Percentiles rank a stretch among this genome's conserved stretches.
Evolutionary conservation across 345 rosid species (phyloP).

Genomic region (Lenwebbia sp.): DNA sequence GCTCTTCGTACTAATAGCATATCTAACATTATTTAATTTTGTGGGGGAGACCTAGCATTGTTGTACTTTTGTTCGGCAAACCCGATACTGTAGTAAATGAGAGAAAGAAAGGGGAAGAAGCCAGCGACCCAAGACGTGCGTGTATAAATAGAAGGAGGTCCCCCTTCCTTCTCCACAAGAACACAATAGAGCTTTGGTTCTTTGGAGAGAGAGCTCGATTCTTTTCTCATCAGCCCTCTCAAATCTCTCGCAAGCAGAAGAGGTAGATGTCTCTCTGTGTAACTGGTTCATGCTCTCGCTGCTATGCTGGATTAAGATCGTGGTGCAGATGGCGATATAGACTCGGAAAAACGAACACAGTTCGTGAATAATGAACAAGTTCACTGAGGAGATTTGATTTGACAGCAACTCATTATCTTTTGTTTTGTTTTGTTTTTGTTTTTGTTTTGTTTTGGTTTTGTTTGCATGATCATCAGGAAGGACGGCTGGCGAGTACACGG

Average conservation of each 20-base stretch:
- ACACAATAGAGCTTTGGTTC: too few relatives aligned
- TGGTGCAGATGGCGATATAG: not conserved
- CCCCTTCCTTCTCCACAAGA: not conserved
- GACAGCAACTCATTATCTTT: not conserved
- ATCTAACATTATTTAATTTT: too few relatives aligned
- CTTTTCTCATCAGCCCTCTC: not conserved
- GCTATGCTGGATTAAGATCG: not conserved
- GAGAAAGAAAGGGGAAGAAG: too few relatives aligned
- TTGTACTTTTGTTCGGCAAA: too few relatives aligned
- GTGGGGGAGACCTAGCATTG: too few relatives aligned
- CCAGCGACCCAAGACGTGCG: not conserved
- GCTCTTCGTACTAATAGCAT: too few relatives aligned
- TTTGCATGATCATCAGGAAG: not conserved
- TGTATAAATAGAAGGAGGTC: too few relatives aligned
- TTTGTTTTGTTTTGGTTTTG: not conserved
- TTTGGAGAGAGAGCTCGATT: not conserved
- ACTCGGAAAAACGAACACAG: not conserved
- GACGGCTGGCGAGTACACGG: not conserved
- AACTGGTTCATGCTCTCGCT: not conserved
- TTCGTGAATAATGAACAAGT: not conserved
- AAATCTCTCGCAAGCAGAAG: not conserved
- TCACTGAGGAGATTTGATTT: not conserved
- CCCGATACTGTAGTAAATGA: too few relatives aligned
- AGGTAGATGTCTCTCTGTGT: not conserved
- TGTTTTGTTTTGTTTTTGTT: too few relatives aligned